phyloP scores from a whole-genome alignment of 2,329 filamentous ascomycete genomes.

The Epichloe scottii region DNA sequence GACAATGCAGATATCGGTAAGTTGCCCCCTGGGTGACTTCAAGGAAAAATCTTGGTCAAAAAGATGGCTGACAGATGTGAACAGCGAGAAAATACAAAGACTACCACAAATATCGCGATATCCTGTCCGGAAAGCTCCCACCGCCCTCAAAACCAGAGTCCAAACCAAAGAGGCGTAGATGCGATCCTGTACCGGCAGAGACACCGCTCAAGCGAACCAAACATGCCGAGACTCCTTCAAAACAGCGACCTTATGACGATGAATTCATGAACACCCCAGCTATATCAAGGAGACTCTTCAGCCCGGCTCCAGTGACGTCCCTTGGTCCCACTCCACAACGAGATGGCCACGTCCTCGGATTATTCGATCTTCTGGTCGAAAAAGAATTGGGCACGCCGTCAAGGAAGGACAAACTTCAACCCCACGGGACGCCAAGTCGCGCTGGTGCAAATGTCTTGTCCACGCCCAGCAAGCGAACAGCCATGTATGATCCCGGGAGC shows the following conservation, averaged over 20 bases:
- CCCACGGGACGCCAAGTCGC: slow-evolving; percentile 1
- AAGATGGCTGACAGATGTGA: neutral
- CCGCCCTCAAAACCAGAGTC: slow-evolving; percentile 21
- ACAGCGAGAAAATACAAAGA: slow-evolving; percentile 63
- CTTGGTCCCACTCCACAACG: slow-evolving; percentile 72
- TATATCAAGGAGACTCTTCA: slow-evolving; percentile 45
- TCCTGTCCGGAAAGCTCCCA: slow-evolving; percentile 40
- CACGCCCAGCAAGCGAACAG: slow-evolving; percentile 35
- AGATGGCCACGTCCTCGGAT: slow-evolving; percentile 61
- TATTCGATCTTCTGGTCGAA: slow-evolving; percentile 58
- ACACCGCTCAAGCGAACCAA: slow-evolving; percentile 42
- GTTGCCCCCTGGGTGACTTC: slow-evolving; percentile 6
- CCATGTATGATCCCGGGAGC: slow-evolving; percentile 16
- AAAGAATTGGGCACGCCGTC: slow-evolving; percentile 37
- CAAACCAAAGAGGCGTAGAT: slow-evolving; percentile 27
- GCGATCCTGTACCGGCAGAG: slow-evolving; percentile 22
- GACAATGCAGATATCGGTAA: slow-evolving; percentile 57
- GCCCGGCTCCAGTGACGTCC: slow-evolving; percentile 42
- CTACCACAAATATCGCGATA: slow-evolving; percentile 54
- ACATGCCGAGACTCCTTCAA: slow-evolving; percentile 34
- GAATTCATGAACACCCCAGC: slow-evolving; percentile 43
- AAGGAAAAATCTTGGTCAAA: too few relatives aligned
- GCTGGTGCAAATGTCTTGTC: slow-evolving; percentile 15
- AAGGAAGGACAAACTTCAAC: slow-evolving; percentile 21
- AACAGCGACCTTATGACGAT: slow-evolving; percentile 23